Conservation (phyloP, 805 yeast genomes). For the Cyberlindnera suaveolens region DNA sequence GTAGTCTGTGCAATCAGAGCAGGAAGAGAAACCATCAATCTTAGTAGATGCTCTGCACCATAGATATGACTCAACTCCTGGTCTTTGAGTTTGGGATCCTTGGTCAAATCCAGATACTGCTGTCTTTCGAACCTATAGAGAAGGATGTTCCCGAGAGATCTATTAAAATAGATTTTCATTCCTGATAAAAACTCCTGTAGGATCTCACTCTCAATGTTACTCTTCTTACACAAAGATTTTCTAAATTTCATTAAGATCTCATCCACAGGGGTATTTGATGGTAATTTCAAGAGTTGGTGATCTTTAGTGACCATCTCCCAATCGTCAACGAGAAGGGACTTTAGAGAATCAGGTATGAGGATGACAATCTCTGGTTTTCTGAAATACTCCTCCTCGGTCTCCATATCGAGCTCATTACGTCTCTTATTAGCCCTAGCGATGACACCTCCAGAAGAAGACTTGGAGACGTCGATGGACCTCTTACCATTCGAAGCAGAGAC, state of each 20-base stretch:
- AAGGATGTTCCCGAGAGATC: slow-evolving; percentile 59
- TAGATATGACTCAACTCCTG: slow-evolving; percentile 44
- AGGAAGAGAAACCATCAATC: slow-evolving; percentile 75
- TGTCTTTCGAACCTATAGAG: slow-evolving; percentile 73
- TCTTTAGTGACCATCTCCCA: slow-evolving; percentile 90
- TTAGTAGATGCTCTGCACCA: slow-evolving; percentile 76
- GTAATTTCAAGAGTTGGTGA: slow-evolving; percentile 61
- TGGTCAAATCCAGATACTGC: slow-evolving; percentile 53
- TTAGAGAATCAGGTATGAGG: slow-evolving; percentile 58
- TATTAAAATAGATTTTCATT: slow-evolving; percentile 65
- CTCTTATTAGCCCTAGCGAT: slow-evolving; percentile 21
- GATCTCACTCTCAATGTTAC: slow-evolving; percentile 35
- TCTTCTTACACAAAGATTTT: slow-evolving; percentile 22
- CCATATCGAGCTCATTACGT: slow-evolving; percentile 26
- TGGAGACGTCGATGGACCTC: slow-evolving; percentile 12
- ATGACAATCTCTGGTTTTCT: slow-evolving; percentile 39
- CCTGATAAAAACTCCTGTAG: slow-evolving; percentile 68
- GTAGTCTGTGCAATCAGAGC: slow-evolving; percentile 72
- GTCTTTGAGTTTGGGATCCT: slow-evolving; percentile 28
- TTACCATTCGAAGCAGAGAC: slow-evolving; percentile 12
- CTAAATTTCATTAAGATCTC: slow-evolving; percentile 50
- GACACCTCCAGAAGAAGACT: slow-evolving; percentile 3
- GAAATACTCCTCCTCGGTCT: slow-evolving; percentile 22
- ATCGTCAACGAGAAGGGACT: slow-evolving; percentile 75
- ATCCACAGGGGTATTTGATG: slow-evolving; percentile 48